phyloP scores from a whole-genome alignment of 129 eudicot species.

The Sambucus nigra region DNA sequence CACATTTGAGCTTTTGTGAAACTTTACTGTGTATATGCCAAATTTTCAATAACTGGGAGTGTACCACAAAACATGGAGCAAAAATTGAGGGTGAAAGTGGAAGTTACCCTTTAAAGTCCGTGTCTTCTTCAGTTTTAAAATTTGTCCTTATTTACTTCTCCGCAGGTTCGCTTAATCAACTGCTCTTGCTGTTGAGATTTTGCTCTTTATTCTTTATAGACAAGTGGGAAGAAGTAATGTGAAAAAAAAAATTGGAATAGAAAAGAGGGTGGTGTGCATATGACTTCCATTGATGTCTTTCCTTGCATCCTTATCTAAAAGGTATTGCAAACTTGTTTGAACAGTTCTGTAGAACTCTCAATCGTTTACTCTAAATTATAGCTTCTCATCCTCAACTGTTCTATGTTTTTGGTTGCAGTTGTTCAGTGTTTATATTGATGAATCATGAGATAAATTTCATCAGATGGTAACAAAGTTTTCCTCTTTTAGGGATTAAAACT shows the following conservation, averaged over 20 bases:
- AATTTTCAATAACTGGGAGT: no score
- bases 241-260: background rate
- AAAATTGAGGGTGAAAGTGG: no score
- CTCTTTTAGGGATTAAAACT: no score
- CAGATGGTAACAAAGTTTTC: conserved; percentile 9
- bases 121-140: background rate
- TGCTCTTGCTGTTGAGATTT: conserved; percentile 1
- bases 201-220: conserved; percentile 3
- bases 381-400: background rate
- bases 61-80: no score
- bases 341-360: background rate
- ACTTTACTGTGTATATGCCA: no score
- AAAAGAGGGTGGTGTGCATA: background rate
- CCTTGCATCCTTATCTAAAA: conserved; percentile 8
- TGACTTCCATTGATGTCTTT: conserved; percentile 9
- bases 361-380: background rate
- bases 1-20: no score
- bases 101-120: no score
- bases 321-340: conserved; percentile 15
- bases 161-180: conserved; percentile 7
- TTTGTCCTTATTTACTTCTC: conserved; percentile 11
- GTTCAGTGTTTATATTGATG: conserved; percentile 22
- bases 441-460: conserved; percentile 20
- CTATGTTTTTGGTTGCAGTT: conserved; percentile 22
- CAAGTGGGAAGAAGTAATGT: background rate